Conservation (phyloP, 2,329 filamentous ascomycete species). For the Nothophoma quercina region DNA sequence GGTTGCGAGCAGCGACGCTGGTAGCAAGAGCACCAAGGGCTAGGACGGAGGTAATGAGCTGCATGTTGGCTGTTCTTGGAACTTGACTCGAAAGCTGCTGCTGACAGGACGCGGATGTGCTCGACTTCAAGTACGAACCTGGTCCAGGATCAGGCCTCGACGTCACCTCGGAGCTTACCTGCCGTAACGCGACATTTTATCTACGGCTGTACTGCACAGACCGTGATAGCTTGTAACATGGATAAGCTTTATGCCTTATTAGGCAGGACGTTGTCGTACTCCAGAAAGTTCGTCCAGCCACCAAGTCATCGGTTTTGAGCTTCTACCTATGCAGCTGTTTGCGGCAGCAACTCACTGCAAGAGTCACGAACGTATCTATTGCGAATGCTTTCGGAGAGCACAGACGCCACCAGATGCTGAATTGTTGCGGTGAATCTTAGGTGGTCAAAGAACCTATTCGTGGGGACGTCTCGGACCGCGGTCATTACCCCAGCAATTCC, state of each 20-base stretch:
- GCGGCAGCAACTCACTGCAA: not conserved
- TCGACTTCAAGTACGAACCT: conserved; percentile 11
- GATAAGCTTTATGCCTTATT: conserved; percentile 22
- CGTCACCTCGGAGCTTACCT: conserved; percentile 14
- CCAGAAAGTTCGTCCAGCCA: conserved; percentile 10
- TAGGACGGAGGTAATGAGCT: conserved; percentile 40
- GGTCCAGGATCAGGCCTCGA: conserved; percentile 3
- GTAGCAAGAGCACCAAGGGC: conserved; percentile 38
- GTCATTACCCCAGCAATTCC: not conserved
- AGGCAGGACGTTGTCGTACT: conserved; percentile 27
- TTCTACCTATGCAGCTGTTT: not conserved
- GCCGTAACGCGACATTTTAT: conserved; percentile 19
- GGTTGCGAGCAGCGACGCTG: conserved; percentile 39
- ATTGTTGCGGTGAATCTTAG: no score
- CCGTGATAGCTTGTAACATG: conserved; percentile 14
- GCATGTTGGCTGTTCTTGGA: conserved; percentile 29
- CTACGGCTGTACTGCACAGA: conserved; percentile 11
- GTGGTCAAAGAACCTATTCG: no score
- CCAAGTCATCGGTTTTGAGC: conserved; percentile 9
- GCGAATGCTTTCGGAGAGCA: no score
- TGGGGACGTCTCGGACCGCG: not conserved
- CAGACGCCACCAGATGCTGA: no score
- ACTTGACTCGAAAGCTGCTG: conserved; percentile 10
- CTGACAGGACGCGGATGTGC: not conserved
- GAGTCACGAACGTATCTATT: no score